Evolutionary conservation across 2,329 filamentous ascomycete genomes (phyloP).

Genomic region (Elsinoe necatrix): DNA sequence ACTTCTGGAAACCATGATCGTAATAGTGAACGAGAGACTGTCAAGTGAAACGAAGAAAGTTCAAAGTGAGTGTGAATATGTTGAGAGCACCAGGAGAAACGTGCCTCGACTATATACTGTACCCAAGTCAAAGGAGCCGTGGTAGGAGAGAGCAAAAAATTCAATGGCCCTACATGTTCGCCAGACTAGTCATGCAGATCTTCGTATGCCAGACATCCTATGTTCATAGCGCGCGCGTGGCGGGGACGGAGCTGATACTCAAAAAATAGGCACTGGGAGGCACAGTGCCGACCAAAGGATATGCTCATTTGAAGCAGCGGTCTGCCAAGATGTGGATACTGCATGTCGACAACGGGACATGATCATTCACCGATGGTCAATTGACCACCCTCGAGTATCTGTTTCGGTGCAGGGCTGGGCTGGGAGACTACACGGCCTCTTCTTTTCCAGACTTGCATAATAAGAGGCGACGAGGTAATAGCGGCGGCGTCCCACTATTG

Average conservation of each 20-base stretch:
- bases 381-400: not conserved
- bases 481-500: not conserved
- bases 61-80: not conserved
- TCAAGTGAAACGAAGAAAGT: not conserved
- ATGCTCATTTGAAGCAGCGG: not conserved
- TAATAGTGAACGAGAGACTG: not conserved
- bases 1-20: constrained; percentile 7
- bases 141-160: not conserved
- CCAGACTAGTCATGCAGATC: constrained; percentile 7
- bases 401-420: constrained; percentile 8
- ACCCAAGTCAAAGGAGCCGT: not conserved
- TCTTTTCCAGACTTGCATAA: not conserved
- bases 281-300: not conserved
- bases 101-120: not conserved
- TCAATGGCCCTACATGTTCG: not conserved
- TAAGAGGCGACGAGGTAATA: not conserved
- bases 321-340: not conserved
- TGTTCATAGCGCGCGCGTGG: constrained; percentile 6
- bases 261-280: not conserved
- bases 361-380: not conserved
- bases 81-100: not conserved
- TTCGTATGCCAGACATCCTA: constrained; percentile 7
- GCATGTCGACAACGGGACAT: not conserved
- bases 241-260: not conserved
- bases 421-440: constrained; percentile 4